Evolutionary conservation across 2,329 filamentous ascomycete species (phyloP), one percentile per base, ranked within the genome.

Genomic region (Colletotrichum musicola): DNA sequence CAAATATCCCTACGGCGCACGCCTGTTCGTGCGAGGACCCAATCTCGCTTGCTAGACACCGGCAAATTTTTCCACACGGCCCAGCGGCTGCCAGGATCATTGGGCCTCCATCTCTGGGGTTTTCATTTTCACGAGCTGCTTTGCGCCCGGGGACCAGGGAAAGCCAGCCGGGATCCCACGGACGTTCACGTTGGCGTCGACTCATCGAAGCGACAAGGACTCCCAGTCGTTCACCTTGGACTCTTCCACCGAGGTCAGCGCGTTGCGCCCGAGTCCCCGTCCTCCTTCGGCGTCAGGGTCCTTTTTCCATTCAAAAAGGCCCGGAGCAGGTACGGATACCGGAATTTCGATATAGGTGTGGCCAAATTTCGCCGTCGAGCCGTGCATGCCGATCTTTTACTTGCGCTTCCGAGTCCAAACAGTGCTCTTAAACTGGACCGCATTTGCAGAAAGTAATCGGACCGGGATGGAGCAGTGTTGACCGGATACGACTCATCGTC

Each of bases 31-130:
- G 67, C 58, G 57, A 68, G 47, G 27, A 22, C 30, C 57, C 51
- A 69, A 69, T 69, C 54, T 69, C 67, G 67, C 63, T 69, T 69
- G 63, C 67, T 44, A 30, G 46, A 47, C 46, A 49, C 55, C 63
- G 67, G 56, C 47, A 63, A 63, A 57, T 54, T 69, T 62, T 62
- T 38, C 30, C 63, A 68, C 55, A 69, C 62, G 62, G 62, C 55
- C 50, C 40, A 35, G n/a, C 49, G 20, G 35, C 42, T 50, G 55
- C 62, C 40, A 56, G 66, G 66, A 60, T 40, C 35, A 20, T 22
- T 44, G 62, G 58, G 22, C 40, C 46, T 65, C n/a, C 35, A 27
- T 60, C 53, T 54, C 50, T 65, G 18, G 38, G 53, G 51, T 46
- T 51, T n/a, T 25, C 6, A 50, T 50, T 62, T 61, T 18, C 44